Percentiles rank a stretch among this genome's conserved stretches.
phyloP scores from a whole-genome alignment of 345 rosid species.

The Eucalyptus guilfoylei region DNA sequence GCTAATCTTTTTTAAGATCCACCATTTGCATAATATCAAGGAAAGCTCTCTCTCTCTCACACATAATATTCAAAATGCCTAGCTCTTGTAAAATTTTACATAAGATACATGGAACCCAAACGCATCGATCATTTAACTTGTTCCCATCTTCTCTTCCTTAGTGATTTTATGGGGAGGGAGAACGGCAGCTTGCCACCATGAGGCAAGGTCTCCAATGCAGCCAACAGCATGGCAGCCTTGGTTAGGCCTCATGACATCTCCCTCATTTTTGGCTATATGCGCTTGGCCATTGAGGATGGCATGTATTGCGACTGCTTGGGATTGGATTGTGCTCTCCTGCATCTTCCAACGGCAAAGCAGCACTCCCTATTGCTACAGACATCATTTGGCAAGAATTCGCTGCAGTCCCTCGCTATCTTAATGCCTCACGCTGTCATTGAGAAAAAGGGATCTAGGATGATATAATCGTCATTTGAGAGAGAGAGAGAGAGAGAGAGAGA shows the following conservation, averaged over 20 bases:
- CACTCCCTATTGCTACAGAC: too few species aligned
- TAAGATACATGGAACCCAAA: not conserved
- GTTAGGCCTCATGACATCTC: not conserved
- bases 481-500: too few species aligned
- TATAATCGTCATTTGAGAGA: too few species aligned
- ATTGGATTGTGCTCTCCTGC: too few species aligned
- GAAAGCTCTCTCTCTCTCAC: not conserved
- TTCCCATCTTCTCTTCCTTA: not conserved
- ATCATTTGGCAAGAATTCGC: not conserved
- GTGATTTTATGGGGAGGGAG: not conserved
- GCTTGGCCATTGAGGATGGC: not conserved
- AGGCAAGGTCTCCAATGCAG: not conserved
- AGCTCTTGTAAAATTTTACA: not conserved
- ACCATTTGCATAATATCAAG: not conserved
- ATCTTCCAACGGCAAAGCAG: too few species aligned
- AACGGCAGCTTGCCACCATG: rapidly evolving
- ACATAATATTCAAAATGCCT: not conserved
- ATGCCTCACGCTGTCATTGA: too few species aligned
- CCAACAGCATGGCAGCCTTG: not conserved
- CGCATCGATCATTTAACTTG: not conserved
- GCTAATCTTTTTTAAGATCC: not conserved
- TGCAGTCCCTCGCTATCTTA: too few species aligned
- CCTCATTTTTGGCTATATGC: not conserved
- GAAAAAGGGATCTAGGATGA: not conserved
- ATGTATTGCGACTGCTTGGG: rapidly evolving